Conservation (phyloP, 1,139 yeast genomes). For the Suhomyces chickasaworum region DNA sequence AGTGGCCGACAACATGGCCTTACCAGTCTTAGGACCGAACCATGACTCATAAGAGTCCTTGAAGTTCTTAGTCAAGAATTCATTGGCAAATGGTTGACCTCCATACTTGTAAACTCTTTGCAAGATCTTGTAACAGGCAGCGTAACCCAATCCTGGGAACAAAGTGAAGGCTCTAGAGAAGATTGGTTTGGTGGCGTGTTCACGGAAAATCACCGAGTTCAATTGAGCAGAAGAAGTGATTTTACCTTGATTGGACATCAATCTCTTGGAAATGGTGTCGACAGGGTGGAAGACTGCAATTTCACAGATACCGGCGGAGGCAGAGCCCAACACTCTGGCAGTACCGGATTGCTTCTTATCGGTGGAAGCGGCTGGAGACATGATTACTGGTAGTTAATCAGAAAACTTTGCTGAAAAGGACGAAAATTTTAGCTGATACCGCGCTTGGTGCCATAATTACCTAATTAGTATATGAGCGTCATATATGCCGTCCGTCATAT, state of each 20-base stretch:
- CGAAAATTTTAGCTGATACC: constrained; percentile 18
- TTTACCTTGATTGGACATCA: constrained; percentile 90
- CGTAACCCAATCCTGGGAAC: constrained; percentile 98
- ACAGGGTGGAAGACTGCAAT: constrained; percentile 98
- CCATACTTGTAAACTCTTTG: constrained; percentile 99
- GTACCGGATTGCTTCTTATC: constrained; percentile 87
- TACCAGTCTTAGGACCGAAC: constrained; percentile 94
- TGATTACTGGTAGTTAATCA: constrained; percentile 17
- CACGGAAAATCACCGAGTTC: constrained; percentile 84
- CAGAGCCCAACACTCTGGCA: constrained; percentile 95
- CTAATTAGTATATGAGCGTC: constrained; percentile 4
- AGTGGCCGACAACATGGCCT: constrained; percentile 93
- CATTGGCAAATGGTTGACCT: constrained; percentile 98
- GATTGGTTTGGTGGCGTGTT: constrained; percentile 71
- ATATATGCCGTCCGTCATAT: no score
- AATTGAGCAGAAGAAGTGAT: constrained; percentile 65
- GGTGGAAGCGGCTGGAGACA: constrained; percentile 54
- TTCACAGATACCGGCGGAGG: constrained; percentile 96
- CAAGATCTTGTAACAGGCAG: constrained; percentile 93
- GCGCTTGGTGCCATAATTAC: constrained; percentile 17
- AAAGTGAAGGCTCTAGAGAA: constrained; percentile 75
- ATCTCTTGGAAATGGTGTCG: constrained; percentile 95
- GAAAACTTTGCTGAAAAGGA: constrained; percentile 7
- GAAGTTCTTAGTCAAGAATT: constrained; percentile 78
- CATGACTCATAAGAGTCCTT: constrained; percentile 66